Percentiles rank a stretch among this genome's conserved stretches.
Conservation (phyloP, 116 monocot genomes). For the Posidonia oceanica region DNA sequence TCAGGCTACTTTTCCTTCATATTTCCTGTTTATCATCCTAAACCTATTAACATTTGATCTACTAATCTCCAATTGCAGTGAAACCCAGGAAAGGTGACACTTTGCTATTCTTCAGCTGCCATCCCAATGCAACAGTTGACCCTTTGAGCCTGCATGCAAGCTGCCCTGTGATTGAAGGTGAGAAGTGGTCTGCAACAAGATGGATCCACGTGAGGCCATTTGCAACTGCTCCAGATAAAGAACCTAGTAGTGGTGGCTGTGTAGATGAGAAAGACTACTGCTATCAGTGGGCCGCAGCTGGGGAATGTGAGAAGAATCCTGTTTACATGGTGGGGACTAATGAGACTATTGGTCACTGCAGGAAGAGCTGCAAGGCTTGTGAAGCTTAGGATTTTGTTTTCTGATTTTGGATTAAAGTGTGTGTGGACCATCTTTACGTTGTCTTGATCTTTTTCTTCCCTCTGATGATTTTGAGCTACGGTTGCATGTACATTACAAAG, state of each 20-base stretch:
- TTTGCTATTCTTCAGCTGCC: constrained; percentile 76
- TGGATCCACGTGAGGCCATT: constrained; percentile 86
- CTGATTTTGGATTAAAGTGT: background rate
- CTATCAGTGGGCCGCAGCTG: background rate
- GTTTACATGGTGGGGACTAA: constrained; percentile 8
- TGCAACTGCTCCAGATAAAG: constrained; percentile 1
- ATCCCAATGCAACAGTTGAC: constrained; percentile 55
- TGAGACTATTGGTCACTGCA: constrained; percentile 4
- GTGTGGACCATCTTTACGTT: background rate
- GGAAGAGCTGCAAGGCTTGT: constrained; percentile 14
- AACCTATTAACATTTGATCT: too few relatives aligned
- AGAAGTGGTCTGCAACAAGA: constrained; percentile 96
- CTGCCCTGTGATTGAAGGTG: constrained; percentile 75
- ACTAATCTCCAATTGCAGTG: constrained; percentile 28
- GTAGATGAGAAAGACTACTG: constrained; percentile 16
- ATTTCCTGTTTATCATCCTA: too few relatives aligned
- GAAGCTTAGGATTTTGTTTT: background rate
- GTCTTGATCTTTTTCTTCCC: background rate
- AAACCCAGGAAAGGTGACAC: constrained; percentile 80
- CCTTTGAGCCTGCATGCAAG: constrained; percentile 56
- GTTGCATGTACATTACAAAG: too few relatives aligned
- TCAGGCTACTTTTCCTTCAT: too few relatives aligned
- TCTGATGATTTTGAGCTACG: too few relatives aligned
- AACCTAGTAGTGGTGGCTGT: constrained; percentile 12
- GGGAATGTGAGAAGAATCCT: constrained; percentile 4